A percentile compares a stretch with the other conserved stretches of the same genome.
phyloP scores from a whole-genome alignment of 371 early-diverging fungal genomes.

The Syncephalastrum racemosum region DNA sequence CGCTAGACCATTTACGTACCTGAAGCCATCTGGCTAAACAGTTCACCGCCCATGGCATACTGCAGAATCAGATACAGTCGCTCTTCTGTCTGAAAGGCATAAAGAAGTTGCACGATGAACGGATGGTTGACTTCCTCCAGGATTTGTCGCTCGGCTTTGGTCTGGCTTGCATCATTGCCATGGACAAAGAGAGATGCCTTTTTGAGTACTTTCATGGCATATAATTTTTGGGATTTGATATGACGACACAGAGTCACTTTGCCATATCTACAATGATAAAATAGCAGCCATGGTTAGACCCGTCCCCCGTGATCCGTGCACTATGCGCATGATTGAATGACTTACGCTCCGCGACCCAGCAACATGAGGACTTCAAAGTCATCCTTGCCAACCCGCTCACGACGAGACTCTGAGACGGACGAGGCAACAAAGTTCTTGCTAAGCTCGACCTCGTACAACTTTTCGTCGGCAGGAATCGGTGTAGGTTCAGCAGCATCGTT shows the following conservation, averaged over 20 bases:
- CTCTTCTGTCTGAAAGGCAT: conserved; percentile 89
- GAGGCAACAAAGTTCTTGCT: conserved; percentile 38
- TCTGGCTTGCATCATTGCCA: conserved; percentile 62
- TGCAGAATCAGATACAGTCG: conserved; percentile 94
- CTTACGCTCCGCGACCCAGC: conserved; percentile 92
- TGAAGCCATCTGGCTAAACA: conserved; percentile 90
- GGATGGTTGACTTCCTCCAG: conserved; percentile 82
- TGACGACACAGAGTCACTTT: conserved; percentile 46
- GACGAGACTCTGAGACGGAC: conserved; percentile 26
- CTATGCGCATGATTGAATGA: conserved; percentile 4
- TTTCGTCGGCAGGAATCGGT: conserved; percentile 28
- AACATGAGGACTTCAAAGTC: conserved; percentile 93
- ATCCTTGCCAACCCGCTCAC: conserved; percentile 64
- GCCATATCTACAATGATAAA: conserved; percentile 28
- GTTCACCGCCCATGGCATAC: conserved; percentile 98
- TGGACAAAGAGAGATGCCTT: conserved; percentile 83
- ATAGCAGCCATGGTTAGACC: background rate
- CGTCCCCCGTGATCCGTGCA: too few relatives aligned
- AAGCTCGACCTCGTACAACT: conserved; percentile 39
- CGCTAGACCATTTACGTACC: conserved; percentile 28
- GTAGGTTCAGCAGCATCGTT: conserved; percentile 35
- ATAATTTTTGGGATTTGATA: conserved; percentile 41
- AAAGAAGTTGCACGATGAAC: conserved; percentile 95
- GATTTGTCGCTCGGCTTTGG: conserved; percentile 75
- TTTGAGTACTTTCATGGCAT: conserved; percentile 93